Evolutionary conservation across 352 stramenopile species (phyloP).

Genomic region (Pythium monospermum): DNA sequence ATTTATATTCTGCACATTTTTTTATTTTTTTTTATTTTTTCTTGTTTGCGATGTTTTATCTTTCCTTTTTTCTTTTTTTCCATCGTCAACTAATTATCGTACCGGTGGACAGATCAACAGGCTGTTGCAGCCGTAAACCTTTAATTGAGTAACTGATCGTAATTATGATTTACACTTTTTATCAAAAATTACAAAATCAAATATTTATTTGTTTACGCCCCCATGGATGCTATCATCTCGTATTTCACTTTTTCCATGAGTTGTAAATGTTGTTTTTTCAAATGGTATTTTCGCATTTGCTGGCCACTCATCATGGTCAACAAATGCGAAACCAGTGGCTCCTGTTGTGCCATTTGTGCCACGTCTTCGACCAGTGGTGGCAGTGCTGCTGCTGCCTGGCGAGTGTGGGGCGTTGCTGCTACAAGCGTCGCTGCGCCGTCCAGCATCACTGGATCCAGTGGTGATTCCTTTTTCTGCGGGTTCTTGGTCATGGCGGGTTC

Average conservation of each 20-base stretch:
- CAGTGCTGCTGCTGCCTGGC: background rate
- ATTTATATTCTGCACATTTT: too few species aligned
- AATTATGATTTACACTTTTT: background rate
- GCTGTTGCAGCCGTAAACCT: too few species aligned
- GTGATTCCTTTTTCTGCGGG: background rate
- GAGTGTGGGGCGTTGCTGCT: background rate
- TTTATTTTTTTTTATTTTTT: too few species aligned
- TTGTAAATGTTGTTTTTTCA: conserved; percentile 2
- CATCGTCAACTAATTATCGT: too few species aligned
- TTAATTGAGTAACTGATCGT: too few species aligned
- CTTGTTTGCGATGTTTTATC: too few species aligned
- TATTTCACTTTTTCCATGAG: too few species aligned
- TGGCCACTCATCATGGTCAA: conserved; percentile 16
- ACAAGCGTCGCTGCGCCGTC: conserved; percentile 8
- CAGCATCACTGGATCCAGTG: background rate
- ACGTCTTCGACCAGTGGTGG: conserved; percentile 19
- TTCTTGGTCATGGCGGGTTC: background rate
- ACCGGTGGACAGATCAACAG: too few species aligned
- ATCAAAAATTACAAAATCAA: too few species aligned
- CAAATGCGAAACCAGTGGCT: conserved; percentile 31
- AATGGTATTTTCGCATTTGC: conserved; percentile 1
- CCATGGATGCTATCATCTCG: background rate
- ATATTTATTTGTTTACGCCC: background rate
- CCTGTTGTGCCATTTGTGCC: conserved; percentile 22
- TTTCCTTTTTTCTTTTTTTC: too few species aligned